phyloP scores from a whole-genome alignment of 2,329 filamentous ascomycete genomes.

The Verticillium isaacii region DNA sequence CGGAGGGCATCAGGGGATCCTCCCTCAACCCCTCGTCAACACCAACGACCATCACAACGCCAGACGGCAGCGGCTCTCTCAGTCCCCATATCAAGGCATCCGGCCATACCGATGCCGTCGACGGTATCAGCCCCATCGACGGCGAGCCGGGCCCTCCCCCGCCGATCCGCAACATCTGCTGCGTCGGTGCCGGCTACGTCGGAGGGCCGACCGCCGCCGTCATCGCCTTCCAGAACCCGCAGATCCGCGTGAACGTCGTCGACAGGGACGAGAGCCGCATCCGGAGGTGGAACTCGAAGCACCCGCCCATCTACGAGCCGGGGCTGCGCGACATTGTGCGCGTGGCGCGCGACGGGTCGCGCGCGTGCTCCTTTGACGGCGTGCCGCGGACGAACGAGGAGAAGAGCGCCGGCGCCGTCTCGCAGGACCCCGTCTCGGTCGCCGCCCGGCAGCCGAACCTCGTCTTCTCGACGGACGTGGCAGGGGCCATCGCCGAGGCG shows the following conservation, averaged over 20 bases:
- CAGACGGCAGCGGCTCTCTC: no score
- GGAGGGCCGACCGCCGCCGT: constrained; percentile 72
- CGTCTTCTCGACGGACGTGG: constrained; percentile 70
- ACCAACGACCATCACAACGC: no score
- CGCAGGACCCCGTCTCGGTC: constrained; percentile 22
- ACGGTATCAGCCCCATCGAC: no score
- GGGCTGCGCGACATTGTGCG: constrained; percentile 64
- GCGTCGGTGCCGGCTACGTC: constrained; percentile 71
- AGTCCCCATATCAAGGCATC: no score
- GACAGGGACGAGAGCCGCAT: constrained; percentile 64
- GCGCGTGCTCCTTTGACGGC: constrained; percentile 32
- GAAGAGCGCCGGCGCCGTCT: constrained; percentile 15
- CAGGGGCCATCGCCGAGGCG: constrained; percentile 56
- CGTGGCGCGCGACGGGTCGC: constrained; percentile 54
- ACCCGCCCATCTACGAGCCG: constrained; percentile 73
- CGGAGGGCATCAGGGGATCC: no score
- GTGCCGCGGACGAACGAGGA: constrained; percentile 24
- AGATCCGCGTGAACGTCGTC: constrained; percentile 68
- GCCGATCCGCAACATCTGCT: constrained; percentile 58
- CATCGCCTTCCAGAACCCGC: constrained; percentile 67
- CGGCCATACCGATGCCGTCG: no score
- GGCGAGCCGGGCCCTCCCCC: background rate
- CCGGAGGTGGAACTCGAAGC: constrained; percentile 65
- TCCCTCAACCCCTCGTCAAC: no score
- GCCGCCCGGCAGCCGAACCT: constrained; percentile 56